Conservation (phyloP, 768 basidiomycete genomes). For the Hericium coralloides region DNA sequence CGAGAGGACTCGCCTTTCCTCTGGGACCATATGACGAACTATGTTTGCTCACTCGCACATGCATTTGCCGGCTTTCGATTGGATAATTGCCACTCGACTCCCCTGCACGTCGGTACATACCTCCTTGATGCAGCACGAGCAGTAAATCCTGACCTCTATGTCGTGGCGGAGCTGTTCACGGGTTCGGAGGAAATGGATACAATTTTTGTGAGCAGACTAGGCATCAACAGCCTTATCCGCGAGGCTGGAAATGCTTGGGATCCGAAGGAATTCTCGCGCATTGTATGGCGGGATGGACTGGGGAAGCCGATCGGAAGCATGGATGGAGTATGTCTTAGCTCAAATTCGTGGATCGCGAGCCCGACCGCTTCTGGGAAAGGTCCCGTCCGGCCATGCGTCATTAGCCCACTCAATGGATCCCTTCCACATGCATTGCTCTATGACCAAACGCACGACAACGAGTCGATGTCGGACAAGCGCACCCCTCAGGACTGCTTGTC, state of each 20-base stretch:
- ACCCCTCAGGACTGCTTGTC: conserved; percentile 94
- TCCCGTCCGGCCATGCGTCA: conserved; percentile 58
- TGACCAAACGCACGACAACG: conserved; percentile 97
- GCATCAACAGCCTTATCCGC: conserved; percentile 88
- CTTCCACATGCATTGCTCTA: conserved; percentile 89
- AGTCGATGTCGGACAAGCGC: conserved; percentile 82
- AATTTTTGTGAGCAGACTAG: conserved; percentile 83
- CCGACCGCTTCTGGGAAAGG: conserved; percentile 80
- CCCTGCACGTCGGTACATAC: conserved; percentile 88
- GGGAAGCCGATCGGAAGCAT: conserved; percentile 96
- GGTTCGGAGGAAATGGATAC: conserved; percentile 92
- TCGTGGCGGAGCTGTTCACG: conserved; percentile 95
- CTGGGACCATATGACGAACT: conserved; percentile 85
- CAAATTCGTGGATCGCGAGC: conserved; percentile 49
- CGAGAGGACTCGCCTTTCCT: conserved; percentile 54
- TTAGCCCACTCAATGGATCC: conserved; percentile 79
- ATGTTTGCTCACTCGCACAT: conserved; percentile 71
- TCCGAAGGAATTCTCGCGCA: conserved; percentile 81
- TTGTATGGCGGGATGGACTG: conserved; percentile 85
- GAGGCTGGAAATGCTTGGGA: conserved; percentile 92
- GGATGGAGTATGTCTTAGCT: conserved; percentile 82
- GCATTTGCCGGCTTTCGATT: conserved; percentile 95
- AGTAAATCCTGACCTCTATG: conserved; percentile 87
- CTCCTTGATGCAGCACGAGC: conserved; percentile 89
- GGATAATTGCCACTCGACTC: conserved; percentile 98